These are phyloP conservation scores for Mycosphaerella sp. DNA, from an alignment of 2,329 filamentous ascomycete species.

Conservation along the genomic window DNA sequence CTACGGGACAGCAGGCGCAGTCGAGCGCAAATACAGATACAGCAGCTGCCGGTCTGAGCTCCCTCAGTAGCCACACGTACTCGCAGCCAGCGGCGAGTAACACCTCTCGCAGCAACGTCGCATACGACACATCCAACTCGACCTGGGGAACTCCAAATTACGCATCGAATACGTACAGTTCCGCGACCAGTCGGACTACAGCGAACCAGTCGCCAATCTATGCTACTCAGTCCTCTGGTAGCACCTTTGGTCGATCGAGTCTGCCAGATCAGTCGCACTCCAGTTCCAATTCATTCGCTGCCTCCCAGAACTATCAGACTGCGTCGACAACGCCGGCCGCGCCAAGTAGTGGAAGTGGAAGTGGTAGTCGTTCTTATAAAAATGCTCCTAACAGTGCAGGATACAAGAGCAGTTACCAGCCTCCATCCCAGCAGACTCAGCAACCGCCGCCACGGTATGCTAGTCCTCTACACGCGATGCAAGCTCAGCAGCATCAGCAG, in stretches of 20 bases:
- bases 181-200: slow-evolving; percentile 18
- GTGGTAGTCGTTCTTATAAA: slow-evolving; percentile 17
- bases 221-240: slow-evolving; percentile 18
- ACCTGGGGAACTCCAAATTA: slow-evolving; percentile 11
- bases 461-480: slow-evolving; percentile 28
- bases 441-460: slow-evolving; percentile 27
- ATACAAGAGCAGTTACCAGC: slow-evolving; percentile 19
- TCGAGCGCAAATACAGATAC: slow-evolving; percentile 13
- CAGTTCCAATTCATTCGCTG: slow-evolving; percentile 14
- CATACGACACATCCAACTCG: slow-evolving; percentile 18
- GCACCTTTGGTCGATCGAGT: slow-evolving; percentile 22
- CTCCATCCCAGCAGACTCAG: slow-evolving; percentile 15
- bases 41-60: slow-evolving; percentile 24
- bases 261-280: slow-evolving; percentile 23
- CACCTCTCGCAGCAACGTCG: slow-evolving; percentile 10
- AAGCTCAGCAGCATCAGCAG: slow-evolving; percentile 24
- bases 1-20: slow-evolving; percentile 13
- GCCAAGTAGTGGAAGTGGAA: slow-evolving; percentile 12
- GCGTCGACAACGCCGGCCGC: background rate
- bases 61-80: slow-evolving; percentile 22
- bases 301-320: slow-evolving; percentile 12
- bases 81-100: slow-evolving; percentile 15
- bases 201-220: slow-evolving; percentile 26
- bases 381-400: slow-evolving; percentile 22
- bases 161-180: slow-evolving; percentile 13